A percentile compares a stretch with the other conserved stretches of the same genome.
Evolutionary conservation across 352 stramenopile genomes (phyloP).

Genomic region (Phytophthora ramorum): DNA sequence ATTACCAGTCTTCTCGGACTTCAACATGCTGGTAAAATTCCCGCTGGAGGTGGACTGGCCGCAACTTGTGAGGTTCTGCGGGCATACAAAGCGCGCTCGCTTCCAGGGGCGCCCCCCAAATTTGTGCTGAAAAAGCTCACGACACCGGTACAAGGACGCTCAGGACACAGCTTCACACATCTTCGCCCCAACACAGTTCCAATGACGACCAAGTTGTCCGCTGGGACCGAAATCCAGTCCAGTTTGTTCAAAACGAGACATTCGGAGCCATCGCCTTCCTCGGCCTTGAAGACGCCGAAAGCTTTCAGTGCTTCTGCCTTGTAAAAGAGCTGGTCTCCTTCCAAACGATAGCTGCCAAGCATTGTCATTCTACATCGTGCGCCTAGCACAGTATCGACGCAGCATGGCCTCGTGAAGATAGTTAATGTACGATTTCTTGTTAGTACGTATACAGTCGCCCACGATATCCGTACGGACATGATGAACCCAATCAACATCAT

Average conservation of each 20-base stretch:
- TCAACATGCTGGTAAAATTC: background rate
- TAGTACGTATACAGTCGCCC: background rate
- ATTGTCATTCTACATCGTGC: conserved; percentile 21
- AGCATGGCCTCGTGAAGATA: conserved; percentile 14
- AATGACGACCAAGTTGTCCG: conserved; percentile 13
- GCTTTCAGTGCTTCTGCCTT: conserved; percentile 17
- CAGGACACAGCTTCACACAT: conserved; percentile 6
- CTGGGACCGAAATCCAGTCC: conserved; percentile 10
- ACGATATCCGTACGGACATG: conserved; percentile 4
- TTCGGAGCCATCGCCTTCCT: conserved; percentile 14
- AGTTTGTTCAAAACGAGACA: conserved; percentile 18
- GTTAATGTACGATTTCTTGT: background rate
- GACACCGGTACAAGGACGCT: background rate
- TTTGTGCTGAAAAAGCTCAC: conserved; percentile 13
- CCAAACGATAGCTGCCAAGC: conserved; percentile 16
- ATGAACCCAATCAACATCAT: conserved; percentile 24
- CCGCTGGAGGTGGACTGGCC: background rate
- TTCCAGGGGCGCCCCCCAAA: conserved; percentile 6
- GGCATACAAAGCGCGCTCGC: background rate
- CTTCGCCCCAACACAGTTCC: conserved; percentile 9
- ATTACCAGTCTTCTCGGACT: too few relatives aligned
- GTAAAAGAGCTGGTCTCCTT: conserved; percentile 18
- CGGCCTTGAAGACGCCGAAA: conserved; percentile 23
- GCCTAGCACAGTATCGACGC: conserved; percentile 19
- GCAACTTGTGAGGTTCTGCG: background rate